phyloP scores from a whole-genome alignment of 257 asterid genomes.

The Mentha longifolia region DNA sequence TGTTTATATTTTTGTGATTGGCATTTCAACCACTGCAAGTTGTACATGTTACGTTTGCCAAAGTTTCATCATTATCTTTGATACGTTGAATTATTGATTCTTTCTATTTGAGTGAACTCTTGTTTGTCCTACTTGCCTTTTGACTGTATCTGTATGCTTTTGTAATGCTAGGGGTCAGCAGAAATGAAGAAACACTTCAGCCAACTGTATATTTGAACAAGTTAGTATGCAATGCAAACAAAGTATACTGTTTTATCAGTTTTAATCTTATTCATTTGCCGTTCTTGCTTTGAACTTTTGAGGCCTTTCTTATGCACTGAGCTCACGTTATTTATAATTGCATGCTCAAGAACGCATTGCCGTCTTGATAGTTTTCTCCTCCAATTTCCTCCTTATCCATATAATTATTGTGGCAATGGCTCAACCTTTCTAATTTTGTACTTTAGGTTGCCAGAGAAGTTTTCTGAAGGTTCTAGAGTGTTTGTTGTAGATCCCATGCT shows the following conservation, averaged over 20 bases:
- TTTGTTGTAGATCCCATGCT: slow-evolving; percentile 96
- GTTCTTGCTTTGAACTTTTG: too few relatives aligned
- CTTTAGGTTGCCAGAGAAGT: slow-evolving; percentile 83
- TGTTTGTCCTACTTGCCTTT: slow-evolving; percentile 17
- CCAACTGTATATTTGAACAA: slow-evolving; percentile 91
- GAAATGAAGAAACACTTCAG: slow-evolving; percentile 90
- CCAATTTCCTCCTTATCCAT: not conserved
- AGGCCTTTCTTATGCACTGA: not conserved
- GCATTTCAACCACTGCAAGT: slow-evolving; percentile 11
- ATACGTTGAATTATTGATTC: not conserved
- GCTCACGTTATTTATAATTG: slow-evolving; percentile 1
- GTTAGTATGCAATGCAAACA: slow-evolving; percentile 35
- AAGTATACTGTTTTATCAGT: slow-evolving; percentile 10
- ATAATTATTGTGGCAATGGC: slow-evolving; percentile 3
- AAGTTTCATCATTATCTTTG: not conserved
- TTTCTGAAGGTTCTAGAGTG: slow-evolving; percentile 85
- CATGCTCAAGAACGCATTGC: not conserved
- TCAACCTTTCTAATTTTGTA: slow-evolving; percentile 30
- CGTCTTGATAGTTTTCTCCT: slow-evolving; percentile 21
- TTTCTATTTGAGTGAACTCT: slow-evolving; percentile 18
- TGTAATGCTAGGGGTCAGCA: slow-evolving; percentile 65
- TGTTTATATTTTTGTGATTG: slow-evolving; percentile 13
- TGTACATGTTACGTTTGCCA: not conserved
- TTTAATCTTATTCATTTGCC: not conserved
- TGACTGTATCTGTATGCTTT: slow-evolving; percentile 10